phyloP scores from a whole-genome alignment of 2,329 filamentous ascomycete genomes.

The Madurella mycetomatis region DNA sequence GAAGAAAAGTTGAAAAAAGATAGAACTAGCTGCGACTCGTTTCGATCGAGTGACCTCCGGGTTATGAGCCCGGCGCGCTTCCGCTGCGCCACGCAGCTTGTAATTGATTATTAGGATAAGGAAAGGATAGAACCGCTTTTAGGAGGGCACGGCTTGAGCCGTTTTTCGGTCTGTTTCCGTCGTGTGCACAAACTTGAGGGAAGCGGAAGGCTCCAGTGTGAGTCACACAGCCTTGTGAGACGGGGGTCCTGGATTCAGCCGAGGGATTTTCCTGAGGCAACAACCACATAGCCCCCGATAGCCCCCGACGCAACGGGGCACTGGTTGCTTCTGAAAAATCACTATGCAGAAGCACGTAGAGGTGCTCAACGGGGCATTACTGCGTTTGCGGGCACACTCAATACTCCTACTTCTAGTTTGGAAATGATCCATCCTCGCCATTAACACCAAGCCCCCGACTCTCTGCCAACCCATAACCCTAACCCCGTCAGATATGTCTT shows the following conservation, averaged over 20 bases:
- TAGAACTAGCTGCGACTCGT: constrained; percentile 15
- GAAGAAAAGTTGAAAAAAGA: background rate
- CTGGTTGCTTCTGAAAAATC: too few relatives aligned
- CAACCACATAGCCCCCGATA: too few relatives aligned
- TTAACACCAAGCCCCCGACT: too few relatives aligned
- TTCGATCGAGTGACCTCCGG: constrained; percentile 20
- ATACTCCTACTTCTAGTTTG: too few relatives aligned
- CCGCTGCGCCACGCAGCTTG: constrained; percentile 12
- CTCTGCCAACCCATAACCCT: too few relatives aligned
- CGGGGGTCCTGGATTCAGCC: background rate
- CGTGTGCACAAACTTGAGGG: background rate
- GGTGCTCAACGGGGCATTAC: too few relatives aligned
- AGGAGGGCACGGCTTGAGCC: background rate
- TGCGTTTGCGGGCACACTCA: too few relatives aligned
- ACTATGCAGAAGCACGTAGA: too few relatives aligned
- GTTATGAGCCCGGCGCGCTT: constrained; percentile 19
- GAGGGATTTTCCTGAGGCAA: background rate
- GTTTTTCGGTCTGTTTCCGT: background rate
- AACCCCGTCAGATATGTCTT: too few relatives aligned
- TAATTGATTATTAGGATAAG: background rate
- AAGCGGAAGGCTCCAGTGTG: background rate
- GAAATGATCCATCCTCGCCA: too few relatives aligned
- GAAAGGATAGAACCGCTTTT: background rate
- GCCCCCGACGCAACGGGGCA: too few relatives aligned
- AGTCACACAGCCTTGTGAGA: background rate